Base-by-base conservation (phyloP, 1,284 basidiomycete genomes). In the Cryptococcus sp. region DNA sequence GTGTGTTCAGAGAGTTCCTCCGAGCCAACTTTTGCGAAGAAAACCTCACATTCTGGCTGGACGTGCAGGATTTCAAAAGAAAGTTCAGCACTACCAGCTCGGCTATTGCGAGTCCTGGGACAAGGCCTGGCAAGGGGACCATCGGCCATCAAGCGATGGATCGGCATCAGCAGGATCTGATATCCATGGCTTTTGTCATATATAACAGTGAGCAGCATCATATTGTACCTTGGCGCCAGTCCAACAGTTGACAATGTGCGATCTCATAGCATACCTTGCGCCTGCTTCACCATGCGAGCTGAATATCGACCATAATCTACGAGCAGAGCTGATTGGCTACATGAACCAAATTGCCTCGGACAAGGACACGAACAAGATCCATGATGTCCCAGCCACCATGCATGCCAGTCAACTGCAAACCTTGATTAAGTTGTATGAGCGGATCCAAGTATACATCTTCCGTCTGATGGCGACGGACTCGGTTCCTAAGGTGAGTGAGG, bases 381-480 rank as follows among this genome's bases (percentile, higher is more conserved):
- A 88, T 3, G 89, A 86, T 64, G 87, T 91, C 72, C 69, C 67
- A 19, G 69, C 68, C 56, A 82, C 86, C 11, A 87, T 82, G 47
- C 75, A 94, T 66, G 94, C 93, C 29, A 95, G 89, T 45, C 95
- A 99, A 78, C 81, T 99, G 53, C 92, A 96, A 80, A 90, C 86
- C 52, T 88, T 98, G 83, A 92, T 99, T 66, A 83, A 86, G 62
- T 80, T 98, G 66, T 99, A 98, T 78, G 94, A 95, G 78, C 86
- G 93, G 56, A 98, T 99, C 59, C 95, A 98, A 80, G 88, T 85
- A 40, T 93, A 98, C 75, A 93, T 98, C 66, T 98, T 98, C 83
- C 85, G 94, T 53, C 79, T 98, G 65, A 96, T 99, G 91, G 94
- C 95, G 8, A 96, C 93, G 56, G 95, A 99, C 77, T 97, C 93